These are phyloP conservation scores for Syzygium malaccense DNA, from an alignment of 441 rosid species.

Conservation along the genomic window DNA sequence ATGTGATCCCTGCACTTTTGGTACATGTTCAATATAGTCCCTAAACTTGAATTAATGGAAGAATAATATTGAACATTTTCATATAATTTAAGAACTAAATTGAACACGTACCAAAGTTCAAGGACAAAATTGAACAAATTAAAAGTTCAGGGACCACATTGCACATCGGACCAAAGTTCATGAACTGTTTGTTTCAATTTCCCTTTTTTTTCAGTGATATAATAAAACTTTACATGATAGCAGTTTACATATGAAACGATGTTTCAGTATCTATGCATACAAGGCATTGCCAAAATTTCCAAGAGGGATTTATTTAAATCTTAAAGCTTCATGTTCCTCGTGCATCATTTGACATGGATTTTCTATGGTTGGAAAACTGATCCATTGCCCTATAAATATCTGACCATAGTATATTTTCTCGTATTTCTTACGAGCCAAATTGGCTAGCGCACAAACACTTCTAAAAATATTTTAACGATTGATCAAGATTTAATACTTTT, in stretches of 20 bases:
- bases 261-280: neutral
- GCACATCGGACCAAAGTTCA: too few species aligned
- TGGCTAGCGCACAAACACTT: neutral
- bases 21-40: too few species aligned
- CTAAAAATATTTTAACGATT: neutral
- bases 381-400: fast-evolving
- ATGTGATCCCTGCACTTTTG: too few species aligned
- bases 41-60: too few species aligned
- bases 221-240: neutral
- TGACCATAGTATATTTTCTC: neutral
- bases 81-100: too few species aligned
- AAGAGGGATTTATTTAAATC: too few species aligned
- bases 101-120: too few species aligned
- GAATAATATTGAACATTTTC: too few species aligned
- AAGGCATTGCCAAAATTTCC: neutral
- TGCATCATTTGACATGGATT: neutral
- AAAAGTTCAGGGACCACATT: too few species aligned
- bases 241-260: fast-evolving
- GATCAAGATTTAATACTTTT: neutral
- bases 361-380: neutral
- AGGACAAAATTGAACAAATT: too few species aligned
- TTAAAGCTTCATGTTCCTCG: too few species aligned
- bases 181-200: too few species aligned
- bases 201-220: neutral
- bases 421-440: neutral